These are phyloP conservation scores for Pseudocercospora cruenta DNA, from an alignment of 2,329 filamentous ascomycete genomes.

Conservation along the genomic window DNA sequence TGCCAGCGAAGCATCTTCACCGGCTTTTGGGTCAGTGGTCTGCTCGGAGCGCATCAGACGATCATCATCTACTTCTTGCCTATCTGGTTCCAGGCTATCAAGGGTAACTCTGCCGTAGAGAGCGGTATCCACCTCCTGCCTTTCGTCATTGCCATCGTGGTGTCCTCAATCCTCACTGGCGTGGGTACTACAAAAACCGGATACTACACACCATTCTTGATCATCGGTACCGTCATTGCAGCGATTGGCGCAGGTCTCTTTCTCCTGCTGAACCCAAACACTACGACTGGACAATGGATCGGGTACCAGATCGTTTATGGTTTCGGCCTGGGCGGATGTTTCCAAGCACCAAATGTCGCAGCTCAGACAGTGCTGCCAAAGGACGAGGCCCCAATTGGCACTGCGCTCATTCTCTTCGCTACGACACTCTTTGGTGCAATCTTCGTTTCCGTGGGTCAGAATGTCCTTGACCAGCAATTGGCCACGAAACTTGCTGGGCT, in stretches of 20 bases:
- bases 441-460: conserved; percentile 48
- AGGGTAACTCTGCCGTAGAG: conserved; percentile 47
- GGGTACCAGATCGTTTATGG: conserved; percentile 40
- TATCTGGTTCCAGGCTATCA: conserved; percentile 55
- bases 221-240: conserved; percentile 45
- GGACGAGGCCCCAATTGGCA: conserved; percentile 44
- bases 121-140: conserved; percentile 54
- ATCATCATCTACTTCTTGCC: conserved; percentile 33
- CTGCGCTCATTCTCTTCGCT: conserved; percentile 46
- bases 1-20: conserved; percentile 7
- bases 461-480: conserved; percentile 24
- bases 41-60: conserved; percentile 8
- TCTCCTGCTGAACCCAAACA: conserved; percentile 30
- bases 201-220: conserved; percentile 56
- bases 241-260: conserved; percentile 43
- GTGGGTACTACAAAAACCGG: conserved; percentile 45
- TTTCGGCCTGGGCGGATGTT: conserved; percentile 33
- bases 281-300: conserved; percentile 35
- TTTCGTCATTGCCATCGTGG: conserved; percentile 43
- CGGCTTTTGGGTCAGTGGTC: conserved; percentile 5
- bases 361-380: conserved; percentile 27
- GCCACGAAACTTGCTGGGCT: neutral
- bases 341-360: conserved; percentile 40
- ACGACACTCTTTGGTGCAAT: conserved; percentile 49
- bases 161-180: conserved; percentile 47